Percentiles rank a stretch among this genome's conserved stretches.
Conservation (phyloP, 148 eudicot species). For the Cornus suecica region DNA sequence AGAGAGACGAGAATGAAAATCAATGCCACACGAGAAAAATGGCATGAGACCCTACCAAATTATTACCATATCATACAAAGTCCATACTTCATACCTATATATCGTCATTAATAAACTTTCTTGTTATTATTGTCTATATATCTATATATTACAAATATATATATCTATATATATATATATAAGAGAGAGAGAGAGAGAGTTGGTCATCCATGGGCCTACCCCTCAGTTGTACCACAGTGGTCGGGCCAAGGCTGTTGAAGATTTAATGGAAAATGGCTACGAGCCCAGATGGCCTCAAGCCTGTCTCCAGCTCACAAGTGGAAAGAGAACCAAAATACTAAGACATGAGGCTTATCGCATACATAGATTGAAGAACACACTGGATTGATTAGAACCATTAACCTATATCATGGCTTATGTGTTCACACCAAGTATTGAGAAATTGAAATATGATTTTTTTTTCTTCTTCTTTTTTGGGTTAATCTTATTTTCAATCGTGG, state of each 20-base stretch:
- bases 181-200: not conserved
- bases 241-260: not conserved
- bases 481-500: too few relatives aligned
- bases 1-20: not conserved
- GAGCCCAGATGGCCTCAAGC: not conserved
- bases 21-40: conserved; percentile 1
- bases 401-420: too few relatives aligned
- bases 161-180: too few relatives aligned
- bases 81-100: too few relatives aligned
- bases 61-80: not conserved
- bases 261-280: not conserved
- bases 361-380: not conserved
- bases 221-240: not conserved
- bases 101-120: too few relatives aligned
- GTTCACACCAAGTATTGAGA: too few relatives aligned
- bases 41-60: not conserved
- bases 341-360: not conserved
- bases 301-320: not conserved
- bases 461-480: too few relatives aligned
- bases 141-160: too few relatives aligned
- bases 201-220: not conserved
- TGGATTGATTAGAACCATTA: not conserved
- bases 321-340: not conserved
- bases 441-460: too few relatives aligned
- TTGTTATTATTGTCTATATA: too few relatives aligned